phyloP scores from a whole-genome alignment of 306 rosid species.

The Hippophae tibetana region DNA sequence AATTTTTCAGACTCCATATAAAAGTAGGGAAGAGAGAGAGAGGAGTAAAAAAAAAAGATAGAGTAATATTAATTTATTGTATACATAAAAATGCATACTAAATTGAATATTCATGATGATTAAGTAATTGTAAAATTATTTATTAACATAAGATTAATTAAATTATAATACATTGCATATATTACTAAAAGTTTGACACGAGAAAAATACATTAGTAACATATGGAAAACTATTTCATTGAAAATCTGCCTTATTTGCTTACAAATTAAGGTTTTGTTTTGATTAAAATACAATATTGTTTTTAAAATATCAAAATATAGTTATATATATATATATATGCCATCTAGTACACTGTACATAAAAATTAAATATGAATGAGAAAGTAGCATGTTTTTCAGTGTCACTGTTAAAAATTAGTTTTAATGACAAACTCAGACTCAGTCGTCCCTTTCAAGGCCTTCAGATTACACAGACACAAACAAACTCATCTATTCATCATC shows the following conservation, averaged over 20 bases:
- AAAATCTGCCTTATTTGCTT: too few species aligned
- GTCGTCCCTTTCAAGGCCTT: slow-evolving; percentile 51
- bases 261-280: too few species aligned
- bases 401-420: slow-evolving; percentile 43
- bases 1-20: neutral
- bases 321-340: neutral
- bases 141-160: too few species aligned
- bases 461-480: slow-evolving; percentile 40
- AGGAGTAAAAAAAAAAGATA: neutral
- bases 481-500: slow-evolving; percentile 37
- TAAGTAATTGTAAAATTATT: too few species aligned
- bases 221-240: too few species aligned
- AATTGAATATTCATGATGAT: too few species aligned
- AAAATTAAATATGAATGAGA: slow-evolving; percentile 43
- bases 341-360: slow-evolving; percentile 23
- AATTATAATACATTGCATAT: too few species aligned
- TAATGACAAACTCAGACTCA: slow-evolving; percentile 44
- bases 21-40: neutral
- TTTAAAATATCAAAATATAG: neutral
- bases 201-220: too few species aligned
- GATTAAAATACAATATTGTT: too few species aligned
- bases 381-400: slow-evolving; percentile 83
- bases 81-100: too few species aligned
- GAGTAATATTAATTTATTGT: too few species aligned
- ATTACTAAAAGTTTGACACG: too few species aligned